phyloP scores from a whole-genome alignment of 2,329 filamentous ascomycete species.

The Aspergillus udagawae region DNA sequence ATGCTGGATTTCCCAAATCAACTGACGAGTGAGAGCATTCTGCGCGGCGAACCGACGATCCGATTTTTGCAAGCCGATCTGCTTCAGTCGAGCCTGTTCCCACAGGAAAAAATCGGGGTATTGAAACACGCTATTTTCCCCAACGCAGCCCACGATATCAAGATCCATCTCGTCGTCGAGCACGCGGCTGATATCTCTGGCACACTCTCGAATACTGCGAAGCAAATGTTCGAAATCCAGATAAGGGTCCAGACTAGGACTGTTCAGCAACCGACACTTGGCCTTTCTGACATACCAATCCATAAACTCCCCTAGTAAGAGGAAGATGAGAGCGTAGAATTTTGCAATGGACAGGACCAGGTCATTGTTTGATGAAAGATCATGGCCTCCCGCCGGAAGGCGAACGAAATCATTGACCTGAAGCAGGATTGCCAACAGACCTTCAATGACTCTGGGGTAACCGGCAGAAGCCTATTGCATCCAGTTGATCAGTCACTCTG shows the following conservation, averaged over 20 bases:
- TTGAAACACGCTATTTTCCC: conserved; percentile 12
- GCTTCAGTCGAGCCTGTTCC: conserved; percentile 29
- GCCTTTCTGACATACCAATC: conserved; percentile 34
- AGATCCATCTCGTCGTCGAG: conserved; percentile 20
- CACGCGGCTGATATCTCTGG: conserved; percentile 15
- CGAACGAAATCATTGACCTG: conserved; percentile 30
- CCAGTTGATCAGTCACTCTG: conserved; percentile 2
- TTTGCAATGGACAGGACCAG: conserved; percentile 21
- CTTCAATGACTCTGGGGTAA: conserved; percentile 33
- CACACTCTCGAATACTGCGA: conserved; percentile 25
- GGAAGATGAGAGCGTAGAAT: conserved; percentile 33
- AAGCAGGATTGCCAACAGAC: conserved; percentile 28
- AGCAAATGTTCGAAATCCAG: conserved; percentile 31
- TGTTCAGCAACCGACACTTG: conserved; percentile 32
- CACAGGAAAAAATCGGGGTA: conserved; percentile 20
- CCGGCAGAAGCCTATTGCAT: conserved; percentile 28
- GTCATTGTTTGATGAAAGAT: conserved; percentile 7
- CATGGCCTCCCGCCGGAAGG: conserved; percentile 7
- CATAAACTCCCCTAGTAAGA: conserved; percentile 36
- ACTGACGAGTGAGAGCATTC: conserved; percentile 32
- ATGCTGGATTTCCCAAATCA: conserved; percentile 37
- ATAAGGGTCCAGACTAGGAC: conserved; percentile 33
- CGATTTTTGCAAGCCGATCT: conserved; percentile 28
- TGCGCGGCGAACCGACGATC: conserved; percentile 32
- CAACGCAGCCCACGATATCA: conserved; percentile 18